Evolutionary conservation across 2,329 filamentous ascomycete species (phyloP), one percentile per base, ranked within the genome.

Genomic region (Dactylellina drechsleri): DNA sequence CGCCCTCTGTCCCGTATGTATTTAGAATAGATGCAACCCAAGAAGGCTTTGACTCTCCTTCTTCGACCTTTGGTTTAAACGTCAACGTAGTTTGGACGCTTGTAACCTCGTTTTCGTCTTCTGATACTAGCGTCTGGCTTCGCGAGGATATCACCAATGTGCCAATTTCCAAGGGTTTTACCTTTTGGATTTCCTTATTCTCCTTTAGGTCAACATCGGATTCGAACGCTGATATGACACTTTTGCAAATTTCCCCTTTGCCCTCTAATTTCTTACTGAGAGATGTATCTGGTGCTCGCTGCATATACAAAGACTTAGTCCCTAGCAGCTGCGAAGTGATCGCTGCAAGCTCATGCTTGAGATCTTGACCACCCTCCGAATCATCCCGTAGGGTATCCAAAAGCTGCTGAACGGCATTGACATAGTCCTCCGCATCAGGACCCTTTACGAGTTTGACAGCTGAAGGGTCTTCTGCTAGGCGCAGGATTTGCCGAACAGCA

Each of bases 381-480:
- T 62, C 56, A 10, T 68, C 64, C 15, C 58, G 57, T 7, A 75
- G 36, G 16, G 23, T 64, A 4, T 75, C 70, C 15, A 75, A 16
- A 28, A 75, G 28, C 13, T 75, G 57, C 60, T 68, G 62, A 4
- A 75, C 50, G 8, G 54, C 28, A 28, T 18, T 47, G 20, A 50
- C n/a, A 59, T 52, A 67, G 4, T 75, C 70, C 12, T 75, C 57
- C 5, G 70, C 70, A 15, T 75, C 62, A 5, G 43, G 43, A 5
- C 62, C 62, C 58, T 64, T 67, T 4, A 73, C 20, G 2, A 73
- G 8, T 7, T 66, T 66, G 15, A 23, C 12, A 6, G 18, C 10
- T 1, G 59, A 60, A 26, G 59, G 23, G 4, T 61, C 62, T 13
- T 74, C 56, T 2, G 70, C 50, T 13, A 74, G 57, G 26, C 18